phyloP scores from a whole-genome alignment of 768 basidiomycete species.

The Tulasnella sp. region DNA sequence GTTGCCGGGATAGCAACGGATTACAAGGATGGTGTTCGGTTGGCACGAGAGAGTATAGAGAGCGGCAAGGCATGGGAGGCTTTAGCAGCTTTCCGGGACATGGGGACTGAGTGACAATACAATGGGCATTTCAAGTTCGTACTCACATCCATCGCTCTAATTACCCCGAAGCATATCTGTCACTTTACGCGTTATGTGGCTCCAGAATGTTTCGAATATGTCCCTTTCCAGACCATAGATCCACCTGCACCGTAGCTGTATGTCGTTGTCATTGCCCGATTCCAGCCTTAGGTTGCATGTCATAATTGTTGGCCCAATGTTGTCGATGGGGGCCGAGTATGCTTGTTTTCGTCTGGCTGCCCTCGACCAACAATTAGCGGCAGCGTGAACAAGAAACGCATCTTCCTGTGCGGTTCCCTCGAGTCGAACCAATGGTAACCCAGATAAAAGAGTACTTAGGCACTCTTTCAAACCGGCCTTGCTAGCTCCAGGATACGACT shows the following conservation, averaged over 20 bases:
- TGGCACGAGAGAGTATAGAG: conserved; percentile 41
- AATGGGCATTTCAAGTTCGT: not conserved
- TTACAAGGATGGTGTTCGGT: conserved; percentile 54
- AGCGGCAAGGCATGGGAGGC: conserved; percentile 31
- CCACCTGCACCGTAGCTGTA: conserved; percentile 45
- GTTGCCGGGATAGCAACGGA: conserved; percentile 63
- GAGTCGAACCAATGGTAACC: not conserved
- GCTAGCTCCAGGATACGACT: conserved; percentile 17
- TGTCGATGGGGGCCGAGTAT: conserved; percentile 5
- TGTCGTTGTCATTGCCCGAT: not conserved
- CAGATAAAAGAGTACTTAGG: not conserved
- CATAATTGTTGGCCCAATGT: conserved; percentile 18
- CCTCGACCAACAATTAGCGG: conserved; percentile 30
- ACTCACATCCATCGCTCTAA: conserved; percentile 1
- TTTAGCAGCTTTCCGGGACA: conserved; percentile 27
- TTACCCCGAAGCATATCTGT: not conserved
- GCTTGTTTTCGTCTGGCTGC: not conserved
- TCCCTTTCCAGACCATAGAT: conserved; percentile 42
- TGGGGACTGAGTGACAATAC: not conserved
- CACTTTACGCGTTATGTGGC: conserved; percentile 15
- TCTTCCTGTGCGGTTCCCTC: not conserved
- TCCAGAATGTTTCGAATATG: conserved; percentile 30
- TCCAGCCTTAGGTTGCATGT: not conserved
- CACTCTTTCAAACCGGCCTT: conserved; percentile 16
- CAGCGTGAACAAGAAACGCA: conserved; percentile 34